These are phyloP conservation scores for Corchorus olitorius DNA, from an alignment of 345 rosid species.

Conservation along the genomic window DNA sequence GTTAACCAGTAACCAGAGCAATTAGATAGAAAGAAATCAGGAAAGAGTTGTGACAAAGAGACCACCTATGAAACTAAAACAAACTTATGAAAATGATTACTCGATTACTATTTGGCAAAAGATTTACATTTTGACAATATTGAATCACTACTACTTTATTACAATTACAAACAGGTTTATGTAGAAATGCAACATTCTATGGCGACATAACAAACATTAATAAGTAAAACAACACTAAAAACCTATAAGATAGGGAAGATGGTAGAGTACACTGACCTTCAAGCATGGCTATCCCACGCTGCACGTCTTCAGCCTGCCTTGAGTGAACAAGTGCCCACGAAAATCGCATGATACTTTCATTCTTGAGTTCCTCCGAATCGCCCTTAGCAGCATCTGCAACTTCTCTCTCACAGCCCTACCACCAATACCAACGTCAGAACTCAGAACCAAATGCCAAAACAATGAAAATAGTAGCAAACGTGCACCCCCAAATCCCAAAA, in stretches of 20 bases:
- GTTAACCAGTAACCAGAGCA: background rate
- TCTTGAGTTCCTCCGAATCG: constrained; percentile 54
- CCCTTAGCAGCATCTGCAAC: constrained; percentile 53
- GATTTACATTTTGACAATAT: background rate
- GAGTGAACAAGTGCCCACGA: constrained; percentile 95
- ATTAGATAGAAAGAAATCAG: background rate
- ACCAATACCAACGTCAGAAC: background rate
- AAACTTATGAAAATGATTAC: background rate
- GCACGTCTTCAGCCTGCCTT: constrained; percentile 65
- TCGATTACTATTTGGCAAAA: background rate
- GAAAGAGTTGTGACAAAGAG: background rate
- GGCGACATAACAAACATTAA: background rate
- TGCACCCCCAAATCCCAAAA: background rate
- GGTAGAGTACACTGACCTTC: constrained; percentile 40
- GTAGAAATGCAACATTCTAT: background rate
- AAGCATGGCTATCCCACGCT: constrained; percentile 80
- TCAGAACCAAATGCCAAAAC: background rate
- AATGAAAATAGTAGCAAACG: background rate
- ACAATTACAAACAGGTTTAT: background rate
- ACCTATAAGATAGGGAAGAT: background rate
- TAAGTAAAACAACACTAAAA: background rate
- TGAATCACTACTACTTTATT: background rate
- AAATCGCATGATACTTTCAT: constrained; percentile 70
- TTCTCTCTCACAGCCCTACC: constrained; percentile 88
- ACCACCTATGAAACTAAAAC: background rate